Evolutionary conservation across 1,139 yeast species (phyloP).

Genomic region (Suhomyces guaymorum): DNA sequence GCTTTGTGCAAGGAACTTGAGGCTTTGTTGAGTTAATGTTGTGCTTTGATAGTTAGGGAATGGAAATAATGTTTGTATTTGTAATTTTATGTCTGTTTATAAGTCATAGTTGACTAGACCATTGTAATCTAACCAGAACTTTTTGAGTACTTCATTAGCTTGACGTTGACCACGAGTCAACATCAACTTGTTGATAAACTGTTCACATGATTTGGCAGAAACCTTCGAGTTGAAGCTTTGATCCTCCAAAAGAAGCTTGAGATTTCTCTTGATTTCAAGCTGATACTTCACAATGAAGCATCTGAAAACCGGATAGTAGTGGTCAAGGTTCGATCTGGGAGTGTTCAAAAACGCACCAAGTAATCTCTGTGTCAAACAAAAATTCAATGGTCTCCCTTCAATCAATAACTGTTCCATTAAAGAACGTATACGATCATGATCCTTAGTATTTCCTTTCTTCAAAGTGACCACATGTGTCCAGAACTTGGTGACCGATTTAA

Average conservation of each 20-base stretch:
- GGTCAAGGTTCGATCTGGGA: conserved; percentile 63
- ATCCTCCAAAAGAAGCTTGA: conserved; percentile 21
- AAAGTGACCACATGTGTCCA: conserved; percentile 62
- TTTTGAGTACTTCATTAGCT: conserved; percentile 56
- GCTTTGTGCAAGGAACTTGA: conserved; percentile 55
- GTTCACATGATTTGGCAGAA: conserved; percentile 13
- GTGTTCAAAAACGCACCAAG: conserved; percentile 43
- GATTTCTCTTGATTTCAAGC: conserved; percentile 48
- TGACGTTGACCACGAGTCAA: conserved; percentile 65
- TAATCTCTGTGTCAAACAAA: conserved; percentile 30
- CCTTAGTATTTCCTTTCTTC: conserved; percentile 53
- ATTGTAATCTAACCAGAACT: conserved; percentile 62
- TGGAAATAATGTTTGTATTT: conserved; percentile 7
- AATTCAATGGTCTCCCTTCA: conserved; percentile 36
- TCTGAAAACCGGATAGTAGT: conserved; percentile 56
- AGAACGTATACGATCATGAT: conserved; percentile 38
- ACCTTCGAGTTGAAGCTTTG: conserved; percentile 1
- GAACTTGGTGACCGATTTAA: conserved; percentile 62
- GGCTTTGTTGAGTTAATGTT: conserved; percentile 31
- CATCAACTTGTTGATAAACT: conserved; percentile 56
- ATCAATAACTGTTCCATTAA: conserved; percentile 28
- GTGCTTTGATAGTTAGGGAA: neutral
- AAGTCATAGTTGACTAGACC: conserved; percentile 48
- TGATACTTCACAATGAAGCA: conserved; percentile 55
- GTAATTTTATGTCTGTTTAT: conserved; percentile 7